Evolutionary conservation across 495 filamentous ascomycete species (phyloP).

Genomic region (Lepidopterella palustris): DNA sequence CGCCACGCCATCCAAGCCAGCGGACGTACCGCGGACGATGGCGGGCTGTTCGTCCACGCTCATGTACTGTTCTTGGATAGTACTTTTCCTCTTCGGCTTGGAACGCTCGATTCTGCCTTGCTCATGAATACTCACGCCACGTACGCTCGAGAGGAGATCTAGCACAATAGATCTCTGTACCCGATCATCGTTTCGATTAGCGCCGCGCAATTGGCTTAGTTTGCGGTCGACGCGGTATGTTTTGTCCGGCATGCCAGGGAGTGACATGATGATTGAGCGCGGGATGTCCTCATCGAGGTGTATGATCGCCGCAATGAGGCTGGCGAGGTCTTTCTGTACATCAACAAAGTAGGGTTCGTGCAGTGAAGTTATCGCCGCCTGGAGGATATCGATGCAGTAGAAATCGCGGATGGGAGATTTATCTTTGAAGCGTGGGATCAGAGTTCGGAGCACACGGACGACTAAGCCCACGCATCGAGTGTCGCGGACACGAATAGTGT

Average conservation of each 20-base stretch:
- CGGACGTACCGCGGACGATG: slow-evolving; percentile 26
- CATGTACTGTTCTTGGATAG: slow-evolving; percentile 49
- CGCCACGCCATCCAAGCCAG: slow-evolving; percentile 51
- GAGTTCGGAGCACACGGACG: slow-evolving; percentile 48
- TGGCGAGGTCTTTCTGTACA: slow-evolving; percentile 85
- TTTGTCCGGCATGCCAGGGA: slow-evolving; percentile 51
- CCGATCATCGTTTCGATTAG: slow-evolving; percentile 48
- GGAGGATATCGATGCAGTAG: slow-evolving; percentile 75
- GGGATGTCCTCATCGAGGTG: slow-evolving; percentile 61
- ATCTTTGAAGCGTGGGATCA: slow-evolving; percentile 23
- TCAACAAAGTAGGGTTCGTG: slow-evolving; percentile 96
- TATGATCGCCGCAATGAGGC: slow-evolving; percentile 79
- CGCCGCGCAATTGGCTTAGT: slow-evolving; percentile 49
- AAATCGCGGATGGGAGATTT: slow-evolving; percentile 68
- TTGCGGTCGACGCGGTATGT: slow-evolving; percentile 55
- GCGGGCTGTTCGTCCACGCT: slow-evolving; percentile 47
- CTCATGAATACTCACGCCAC: slow-evolving; percentile 86
- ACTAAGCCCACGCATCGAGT: slow-evolving; percentile 81
- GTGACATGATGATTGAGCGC: slow-evolving; percentile 47
- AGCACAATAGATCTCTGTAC: slow-evolving; percentile 77
- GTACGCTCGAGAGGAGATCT: slow-evolving; percentile 76
- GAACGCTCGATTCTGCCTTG: slow-evolving; percentile 69
- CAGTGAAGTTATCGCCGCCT: slow-evolving; percentile 76
- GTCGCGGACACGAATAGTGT: slow-evolving; percentile 86
- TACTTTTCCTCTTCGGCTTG: slow-evolving; percentile 48